Evolutionary conservation across 768 basidiomycete species (phyloP), one percentile per base, ranked within the genome.

Genomic region (Scleroderma bovista): DNA sequence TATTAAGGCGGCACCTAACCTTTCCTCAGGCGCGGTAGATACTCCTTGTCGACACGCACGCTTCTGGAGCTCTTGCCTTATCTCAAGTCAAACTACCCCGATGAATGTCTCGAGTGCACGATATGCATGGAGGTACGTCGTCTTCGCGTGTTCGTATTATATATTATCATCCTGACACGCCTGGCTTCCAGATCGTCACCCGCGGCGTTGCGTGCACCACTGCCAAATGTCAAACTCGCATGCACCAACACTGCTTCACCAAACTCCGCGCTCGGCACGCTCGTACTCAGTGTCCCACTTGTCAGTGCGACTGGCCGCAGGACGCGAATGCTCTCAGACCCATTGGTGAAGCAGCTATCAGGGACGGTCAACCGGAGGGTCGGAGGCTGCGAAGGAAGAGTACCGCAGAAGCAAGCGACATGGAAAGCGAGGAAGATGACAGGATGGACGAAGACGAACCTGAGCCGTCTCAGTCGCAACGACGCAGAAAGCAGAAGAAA

Each of bases 51-150:
- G 2, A 74, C 81, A 1, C 86, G 92, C 10, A 75, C 88, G 0
- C 64, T 89, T 16, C 68, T 89, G 17, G 92, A 93, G 60, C 80
- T 94, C 6, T 66, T 70, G 2, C 74, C 77, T 1, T 94, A 93
- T 60, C 75, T 94, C 52, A 84, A 81, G 57, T 74, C 78, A 15
- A 83, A 79, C 3, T 94, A 84, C 62, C 73, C 81, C 0, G 82
- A 88, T 2, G 85, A 89, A 44, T 67, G 80, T 15, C 58, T 81
- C 3, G 85, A 89, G 54, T 93, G 91, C 59, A 78, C 77, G 2
- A 77, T 85, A 43, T 93, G 91, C 69, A 61, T 75, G 52, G 84
- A 87, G 69, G 86, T 88, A 48, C 13, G 70, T 31, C 9, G 26
- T 29, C 26, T 29, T 29, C 9, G 26, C 26, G 26, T 29, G 5